Evolutionary conservation across 2,329 filamentous ascomycete genomes (phyloP).

Genomic region (Aspergillus texensis): DNA sequence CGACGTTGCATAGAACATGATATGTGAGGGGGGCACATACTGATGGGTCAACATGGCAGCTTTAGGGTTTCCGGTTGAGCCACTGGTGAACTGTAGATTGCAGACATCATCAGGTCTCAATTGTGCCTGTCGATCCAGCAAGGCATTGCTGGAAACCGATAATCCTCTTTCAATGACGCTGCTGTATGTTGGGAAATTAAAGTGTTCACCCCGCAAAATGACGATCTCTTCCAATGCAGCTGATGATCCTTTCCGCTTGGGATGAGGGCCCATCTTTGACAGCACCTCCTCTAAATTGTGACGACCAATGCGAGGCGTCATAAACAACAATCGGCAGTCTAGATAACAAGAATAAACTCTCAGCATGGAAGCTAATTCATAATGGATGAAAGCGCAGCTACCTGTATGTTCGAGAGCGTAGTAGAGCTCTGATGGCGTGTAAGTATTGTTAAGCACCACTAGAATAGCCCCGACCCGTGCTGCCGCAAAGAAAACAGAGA

Average conservation of each 20-base stretch:
- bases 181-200: conserved; percentile 62
- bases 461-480: conserved; percentile 67
- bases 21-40: conserved; percentile 41
- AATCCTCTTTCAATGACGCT: conserved; percentile 59
- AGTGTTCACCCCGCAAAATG: conserved; percentile 60
- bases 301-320: conserved; percentile 68
- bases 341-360: background rate
- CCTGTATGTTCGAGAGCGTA: conserved; percentile 72
- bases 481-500: conserved; percentile 73
- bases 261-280: conserved; percentile 48
- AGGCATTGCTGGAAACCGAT: conserved; percentile 51
- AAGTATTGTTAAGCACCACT: conserved; percentile 81
- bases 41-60: conserved; percentile 75
- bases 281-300: conserved; percentile 66
- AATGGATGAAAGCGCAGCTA: conserved; percentile 35
- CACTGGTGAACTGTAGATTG: conserved; percentile 74
- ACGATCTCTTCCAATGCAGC: conserved; percentile 54
- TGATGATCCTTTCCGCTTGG: conserved; percentile 37
- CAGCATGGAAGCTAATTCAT: background rate
- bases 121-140: conserved; percentile 57
- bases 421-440: conserved; percentile 71
- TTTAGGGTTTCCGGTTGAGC: conserved; percentile 74
- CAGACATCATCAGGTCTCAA: conserved; percentile 69
- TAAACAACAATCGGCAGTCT: conserved; percentile 75
- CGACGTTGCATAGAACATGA: background rate